These are phyloP conservation scores for Desmodesmus armatus DNA, from an alignment of 139 green algal genomes.

Conservation along the genomic window DNA sequence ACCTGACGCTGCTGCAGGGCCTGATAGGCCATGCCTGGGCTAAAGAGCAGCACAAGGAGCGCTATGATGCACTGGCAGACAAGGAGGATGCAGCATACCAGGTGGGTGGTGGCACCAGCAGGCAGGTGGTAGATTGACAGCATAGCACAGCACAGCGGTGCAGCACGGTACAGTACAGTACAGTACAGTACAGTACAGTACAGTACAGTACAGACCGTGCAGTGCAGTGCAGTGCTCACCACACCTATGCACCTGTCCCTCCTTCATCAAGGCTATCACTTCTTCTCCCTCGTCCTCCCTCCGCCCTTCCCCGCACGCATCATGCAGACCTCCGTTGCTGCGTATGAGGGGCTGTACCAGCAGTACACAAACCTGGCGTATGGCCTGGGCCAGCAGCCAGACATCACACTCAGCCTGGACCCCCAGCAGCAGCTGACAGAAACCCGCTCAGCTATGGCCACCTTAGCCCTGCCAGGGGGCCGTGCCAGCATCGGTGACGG, in stretches of 20 bases:
- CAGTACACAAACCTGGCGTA: slow-evolving; percentile 8
- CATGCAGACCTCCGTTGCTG: slow-evolving; percentile 14
- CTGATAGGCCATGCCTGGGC: slow-evolving; percentile 13
- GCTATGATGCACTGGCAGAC: slow-evolving; percentile 14
- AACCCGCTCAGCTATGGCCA: not conserved
- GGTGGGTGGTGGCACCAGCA: not conserved
- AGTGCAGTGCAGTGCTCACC: too few species aligned
- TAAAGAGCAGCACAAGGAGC: slow-evolving; percentile 24
- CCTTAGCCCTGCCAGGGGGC: not conserved
- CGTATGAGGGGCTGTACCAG: slow-evolving; percentile 26
- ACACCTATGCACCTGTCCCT: too few species aligned
- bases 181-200: not conserved
- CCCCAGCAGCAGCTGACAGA: slow-evolving; percentile 21
- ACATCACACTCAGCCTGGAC: slow-evolving; percentile 12
- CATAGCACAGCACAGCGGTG: too few species aligned
- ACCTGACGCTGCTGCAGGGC: slow-evolving; percentile 8
- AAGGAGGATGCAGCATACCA: slow-evolving; percentile 11
- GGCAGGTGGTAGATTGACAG: not conserved
- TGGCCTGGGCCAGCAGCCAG: not conserved
- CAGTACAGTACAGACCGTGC: not conserved
- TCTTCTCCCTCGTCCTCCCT: too few species aligned
- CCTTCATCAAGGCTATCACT: too few species aligned
- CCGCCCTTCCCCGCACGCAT: too few species aligned
- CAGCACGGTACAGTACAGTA: not conserved
- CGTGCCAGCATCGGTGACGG: not conserved